Evolutionary conservation across 148 eudicot genomes (phyloP).

Genomic region (Persicaria maculosa): DNA sequence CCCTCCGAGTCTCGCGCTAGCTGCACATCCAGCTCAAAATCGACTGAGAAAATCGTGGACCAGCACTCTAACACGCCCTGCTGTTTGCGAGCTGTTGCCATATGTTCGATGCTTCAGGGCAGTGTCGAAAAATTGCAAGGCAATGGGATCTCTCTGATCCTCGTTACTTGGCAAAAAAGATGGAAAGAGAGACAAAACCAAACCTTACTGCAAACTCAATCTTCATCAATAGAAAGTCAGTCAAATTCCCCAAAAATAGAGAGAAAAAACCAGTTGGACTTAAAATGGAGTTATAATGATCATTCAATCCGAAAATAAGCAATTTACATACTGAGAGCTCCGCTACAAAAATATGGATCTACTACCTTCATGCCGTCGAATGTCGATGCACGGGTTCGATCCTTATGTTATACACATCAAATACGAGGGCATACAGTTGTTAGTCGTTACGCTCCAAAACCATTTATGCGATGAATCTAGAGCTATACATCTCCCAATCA

Average conservation of each 20-base stretch:
- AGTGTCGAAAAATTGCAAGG: too few relatives aligned
- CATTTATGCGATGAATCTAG: not conserved
- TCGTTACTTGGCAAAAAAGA: too few relatives aligned
- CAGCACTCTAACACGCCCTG: too few relatives aligned
- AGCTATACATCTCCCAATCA: conserved; percentile 2
- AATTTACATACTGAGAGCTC: not conserved
- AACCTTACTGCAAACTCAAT: not conserved
- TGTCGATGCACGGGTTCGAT: not conserved
- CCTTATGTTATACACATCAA: conserved; percentile 11
- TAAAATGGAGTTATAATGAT: not conserved
- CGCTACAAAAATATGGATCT: conserved; percentile 7
- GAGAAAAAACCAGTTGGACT: too few relatives aligned
- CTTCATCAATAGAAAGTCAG: not conserved
- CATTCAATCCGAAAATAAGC: not conserved
- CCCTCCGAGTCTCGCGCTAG: too few relatives aligned
- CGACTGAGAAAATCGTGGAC: too few relatives aligned
- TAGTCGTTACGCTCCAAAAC: not conserved
- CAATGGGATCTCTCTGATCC: too few relatives aligned
- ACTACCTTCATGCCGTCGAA: not conserved
- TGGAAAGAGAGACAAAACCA: too few relatives aligned
- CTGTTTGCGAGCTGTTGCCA: too few relatives aligned
- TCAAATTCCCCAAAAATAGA: too few relatives aligned
- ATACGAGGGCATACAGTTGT: not conserved
- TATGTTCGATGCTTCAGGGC: too few relatives aligned
- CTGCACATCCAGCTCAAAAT: too few relatives aligned